Conservation (phyloP, 768 basidiomycete species). For the Tulasnella sp. region DNA sequence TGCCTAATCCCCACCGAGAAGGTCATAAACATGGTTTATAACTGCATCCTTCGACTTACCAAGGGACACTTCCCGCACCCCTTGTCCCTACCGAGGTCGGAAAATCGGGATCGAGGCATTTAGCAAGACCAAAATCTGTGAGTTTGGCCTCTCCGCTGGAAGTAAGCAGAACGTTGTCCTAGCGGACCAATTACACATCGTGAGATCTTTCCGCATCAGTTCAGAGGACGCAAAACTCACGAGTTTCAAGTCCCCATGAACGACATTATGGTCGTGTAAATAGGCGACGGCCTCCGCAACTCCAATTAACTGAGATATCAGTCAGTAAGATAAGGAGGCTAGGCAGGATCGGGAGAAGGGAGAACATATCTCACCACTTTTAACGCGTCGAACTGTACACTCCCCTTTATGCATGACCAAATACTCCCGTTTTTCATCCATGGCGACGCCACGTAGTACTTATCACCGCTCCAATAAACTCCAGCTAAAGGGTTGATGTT, state of each 20-base stretch:
- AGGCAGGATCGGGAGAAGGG: neutral
- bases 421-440: conserved; percentile 23
- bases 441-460: conserved; percentile 11
- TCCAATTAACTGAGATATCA: conserved; percentile 2
- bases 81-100: neutral
- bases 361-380: neutral
- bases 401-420: neutral
- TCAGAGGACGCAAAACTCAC: neutral
- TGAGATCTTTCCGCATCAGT: neutral
- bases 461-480: neutral
- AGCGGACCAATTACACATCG: too few species aligned
- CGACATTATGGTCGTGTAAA: conserved; percentile 6
- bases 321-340: neutral
- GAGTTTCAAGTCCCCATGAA: conserved; percentile 27
- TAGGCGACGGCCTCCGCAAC: conserved; percentile 17
- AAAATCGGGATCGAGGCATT: neutral
- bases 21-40: neutral
- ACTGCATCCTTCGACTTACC: neutral
- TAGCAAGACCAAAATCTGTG: neutral
- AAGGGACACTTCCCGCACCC: neutral
- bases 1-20: neutral
- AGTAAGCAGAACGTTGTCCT: neutral
- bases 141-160: neutral
- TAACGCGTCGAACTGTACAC: neutral
- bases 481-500: conserved; percentile 9